These are phyloP conservation scores for Ascocoryne sarcoides DNA, from an alignment of 2,329 filamentous ascomycete species.

Conservation along the genomic window DNA sequence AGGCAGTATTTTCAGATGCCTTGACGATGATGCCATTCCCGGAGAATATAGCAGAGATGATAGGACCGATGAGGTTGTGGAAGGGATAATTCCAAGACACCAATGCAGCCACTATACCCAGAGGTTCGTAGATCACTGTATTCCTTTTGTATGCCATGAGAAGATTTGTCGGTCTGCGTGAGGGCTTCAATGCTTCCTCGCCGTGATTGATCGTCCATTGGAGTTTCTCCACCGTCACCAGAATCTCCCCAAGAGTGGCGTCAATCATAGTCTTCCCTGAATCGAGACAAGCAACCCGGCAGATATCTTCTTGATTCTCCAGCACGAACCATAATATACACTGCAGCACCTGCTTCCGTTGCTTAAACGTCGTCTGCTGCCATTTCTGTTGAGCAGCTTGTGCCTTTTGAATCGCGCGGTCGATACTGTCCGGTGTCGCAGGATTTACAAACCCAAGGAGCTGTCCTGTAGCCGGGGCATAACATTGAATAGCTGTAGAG, in stretches of 20 bases:
- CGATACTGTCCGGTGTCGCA: constrained; percentile 66
- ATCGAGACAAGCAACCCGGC: constrained; percentile 77
- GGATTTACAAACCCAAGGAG: constrained; percentile 74
- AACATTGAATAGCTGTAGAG: constrained; percentile 68
- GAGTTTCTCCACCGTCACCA: constrained; percentile 89
- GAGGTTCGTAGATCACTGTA: constrained; percentile 79
- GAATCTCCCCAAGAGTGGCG: constrained; percentile 85
- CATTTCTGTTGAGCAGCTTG: constrained; percentile 67
- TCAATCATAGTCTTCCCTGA: constrained; percentile 96
- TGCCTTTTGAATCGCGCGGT: constrained; percentile 67
- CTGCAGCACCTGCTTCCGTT: constrained; percentile 70
- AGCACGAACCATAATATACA: constrained; percentile 77
- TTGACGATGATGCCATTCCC: constrained; percentile 92
- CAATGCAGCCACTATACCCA: constrained; percentile 85
- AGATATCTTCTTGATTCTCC: constrained; percentile 82
- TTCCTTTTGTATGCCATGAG: constrained; percentile 96
- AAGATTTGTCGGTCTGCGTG: constrained; percentile 73
- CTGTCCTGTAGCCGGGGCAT: constrained; percentile 81
- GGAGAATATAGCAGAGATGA: constrained; percentile 83
- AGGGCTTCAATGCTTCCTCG: constrained; percentile 66
- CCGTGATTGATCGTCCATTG: constrained; percentile 91
- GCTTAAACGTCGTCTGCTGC: constrained; percentile 66
- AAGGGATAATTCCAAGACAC: constrained; percentile 98
- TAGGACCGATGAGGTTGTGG: constrained; percentile 86
- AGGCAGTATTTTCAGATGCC: constrained; percentile 89